Evolutionary conservation across 2,329 filamentous ascomycete species (phyloP), one percentile per base, ranked within the genome.

Genomic region (Paraphoma sp.): DNA sequence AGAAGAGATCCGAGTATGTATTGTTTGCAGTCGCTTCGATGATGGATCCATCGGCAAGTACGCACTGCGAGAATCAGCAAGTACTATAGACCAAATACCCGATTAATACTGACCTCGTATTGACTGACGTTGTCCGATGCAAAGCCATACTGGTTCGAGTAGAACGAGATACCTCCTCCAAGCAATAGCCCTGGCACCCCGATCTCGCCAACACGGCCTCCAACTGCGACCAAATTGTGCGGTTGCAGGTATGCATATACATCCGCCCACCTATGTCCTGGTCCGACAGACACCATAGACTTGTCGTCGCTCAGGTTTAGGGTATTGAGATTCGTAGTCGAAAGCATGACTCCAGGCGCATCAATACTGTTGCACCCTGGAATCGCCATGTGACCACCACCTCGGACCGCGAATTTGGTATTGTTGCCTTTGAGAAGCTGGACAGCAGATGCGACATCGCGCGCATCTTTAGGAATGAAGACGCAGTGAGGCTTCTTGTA

Each of bases 1-100:
- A 72, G 55, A 62, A 70, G 6, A 72, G 59, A 50, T 71, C 69
- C 8, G 64, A 54, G 38, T 70, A 62, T 17, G 45, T n/a, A 41
- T 40, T 52, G 5, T 57, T 44, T 5, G 58, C 56, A 16, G 54
- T 65, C 10, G 54, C 64, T n/a, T 53, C 57, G 12, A 47, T 48
- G 16, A 68, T 56, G 10, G 52, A 48, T 10, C 69, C 69, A 50
- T 67, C 52, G 9, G 68, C 60, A 6, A 36, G 33, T 10, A 36
- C 33, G 33, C 33, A 36, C 33, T 36, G 14, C 6, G 10, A 10
- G 33, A 10, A 14, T 36, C 3, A 36, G 33, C 33, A 36, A 36
- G 33, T 3, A 23, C 23, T 14, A 14, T 6, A 36, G 3, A 6
- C 14, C 3, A 6, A 36, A 36, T 23, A 5, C 3, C 6, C 3